These are phyloP conservation scores for Macaranga tanarius DNA, from an alignment of 441 rosid species.

Conservation along the genomic window DNA sequence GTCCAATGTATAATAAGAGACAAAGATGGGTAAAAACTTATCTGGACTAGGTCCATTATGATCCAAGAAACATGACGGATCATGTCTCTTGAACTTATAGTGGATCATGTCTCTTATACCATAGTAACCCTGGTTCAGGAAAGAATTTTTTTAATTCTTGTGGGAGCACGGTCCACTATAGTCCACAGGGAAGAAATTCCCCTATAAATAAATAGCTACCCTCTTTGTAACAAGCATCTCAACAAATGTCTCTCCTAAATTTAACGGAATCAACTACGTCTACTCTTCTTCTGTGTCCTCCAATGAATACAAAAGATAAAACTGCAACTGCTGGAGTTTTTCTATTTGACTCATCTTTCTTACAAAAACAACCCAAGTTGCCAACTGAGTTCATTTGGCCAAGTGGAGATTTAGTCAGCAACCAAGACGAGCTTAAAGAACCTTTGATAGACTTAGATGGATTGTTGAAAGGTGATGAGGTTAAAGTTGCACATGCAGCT, in stretches of 20 bases:
- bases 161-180: no score
- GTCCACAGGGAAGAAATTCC: no score
- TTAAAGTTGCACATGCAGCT: constrained; percentile 36
- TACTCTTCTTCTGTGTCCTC: constrained; percentile 26
- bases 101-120: no score
- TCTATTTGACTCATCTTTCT: constrained; percentile 28
- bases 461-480: constrained; percentile 38
- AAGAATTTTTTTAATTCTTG: no score
- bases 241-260: background rate
- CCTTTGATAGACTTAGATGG: constrained; percentile 62
- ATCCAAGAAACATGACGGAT: no score
- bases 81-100: no score
- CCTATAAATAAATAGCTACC: background rate
- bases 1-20: no score
- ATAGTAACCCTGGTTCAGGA: no score
- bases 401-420: constrained; percentile 35
- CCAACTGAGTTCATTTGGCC: constrained; percentile 72
- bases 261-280: background rate
- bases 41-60: no score
- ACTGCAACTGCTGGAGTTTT: constrained; percentile 1
- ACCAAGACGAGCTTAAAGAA: constrained; percentile 51
- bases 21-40: no score
- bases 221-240: background rate
- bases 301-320: constrained; percentile 6
- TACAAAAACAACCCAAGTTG: constrained; percentile 34